A percentile compares a stretch with the other conserved stretches of the same genome.
These are phyloP conservation scores for Marsdenia floribunda DNA, from an alignment of 257 asterid species.

Conservation along the genomic window DNA sequence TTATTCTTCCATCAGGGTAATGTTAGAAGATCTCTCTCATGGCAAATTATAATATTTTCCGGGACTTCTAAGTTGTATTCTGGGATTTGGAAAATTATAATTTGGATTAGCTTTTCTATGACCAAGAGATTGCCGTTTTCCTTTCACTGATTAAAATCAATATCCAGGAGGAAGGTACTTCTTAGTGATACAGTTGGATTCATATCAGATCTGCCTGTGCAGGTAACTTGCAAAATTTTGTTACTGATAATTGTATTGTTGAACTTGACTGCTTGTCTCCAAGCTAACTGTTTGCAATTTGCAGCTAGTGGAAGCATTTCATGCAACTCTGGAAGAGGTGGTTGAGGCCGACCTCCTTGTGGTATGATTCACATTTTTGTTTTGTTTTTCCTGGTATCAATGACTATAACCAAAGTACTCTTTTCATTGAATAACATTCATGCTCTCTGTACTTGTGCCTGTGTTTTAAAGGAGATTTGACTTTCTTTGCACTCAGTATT, in stretches of 20 bases:
- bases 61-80: not conserved
- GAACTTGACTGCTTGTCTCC: conserved; percentile 7
- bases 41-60: not conserved
- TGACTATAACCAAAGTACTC: not conserved
- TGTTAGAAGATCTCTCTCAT: not conserved
- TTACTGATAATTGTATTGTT: not conserved
- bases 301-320: conserved; percentile 97
- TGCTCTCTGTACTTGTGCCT: not conserved
- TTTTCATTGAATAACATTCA: not conserved
- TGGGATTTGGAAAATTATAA: not conserved
- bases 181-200: conserved; percentile 98
- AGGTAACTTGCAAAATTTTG: conserved; percentile 42
- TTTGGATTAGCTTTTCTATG: not conserved
- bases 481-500: not conserved
- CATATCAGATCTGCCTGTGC: conserved; percentile 91
- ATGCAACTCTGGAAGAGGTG: conserved; percentile 95
- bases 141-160: conserved; percentile 18
- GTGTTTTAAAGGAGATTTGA: not conserved
- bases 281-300: conserved; percentile 15
- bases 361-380: conserved; percentile 41
- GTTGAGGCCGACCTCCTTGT: conserved; percentile 95
- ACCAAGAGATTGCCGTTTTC: not conserved
- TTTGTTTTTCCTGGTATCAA: not conserved
- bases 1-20: conserved; percentile 90
- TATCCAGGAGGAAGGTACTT: conserved; percentile 77